These are phyloP conservation scores for Fusarium subtropicale DNA, from an alignment of 2,329 filamentous ascomycete species.

Conservation along the genomic window DNA sequence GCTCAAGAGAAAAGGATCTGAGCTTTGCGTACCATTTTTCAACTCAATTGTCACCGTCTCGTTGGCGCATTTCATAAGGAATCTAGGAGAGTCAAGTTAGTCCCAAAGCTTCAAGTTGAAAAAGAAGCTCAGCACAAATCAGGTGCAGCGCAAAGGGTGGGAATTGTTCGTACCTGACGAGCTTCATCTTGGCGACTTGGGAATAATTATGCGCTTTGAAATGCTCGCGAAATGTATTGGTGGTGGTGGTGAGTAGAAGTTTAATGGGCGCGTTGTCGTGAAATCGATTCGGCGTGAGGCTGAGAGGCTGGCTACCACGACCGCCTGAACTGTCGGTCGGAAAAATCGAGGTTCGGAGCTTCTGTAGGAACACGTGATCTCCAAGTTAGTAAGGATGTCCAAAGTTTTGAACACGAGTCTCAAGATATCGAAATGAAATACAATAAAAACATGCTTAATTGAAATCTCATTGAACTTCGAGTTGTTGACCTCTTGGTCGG, in stretches of 20 bases:
- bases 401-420: neutral
- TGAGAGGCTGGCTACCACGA: conserved; percentile 45
- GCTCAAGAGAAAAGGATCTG: neutral
- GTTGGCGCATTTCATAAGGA: conserved; percentile 99
- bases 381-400: neutral
- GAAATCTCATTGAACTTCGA: neutral
- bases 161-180: conserved; percentile 80
- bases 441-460: neutral
- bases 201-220: conserved; percentile 16
- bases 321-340: conserved; percentile 49
- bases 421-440: neutral
- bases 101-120: conserved; percentile 34
- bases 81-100: conserved; percentile 67
- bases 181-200: conserved; percentile 79
- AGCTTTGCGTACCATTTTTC: conserved; percentile 82
- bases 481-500: neutral
- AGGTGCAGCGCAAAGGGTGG: conserved; percentile 20
- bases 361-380: conserved; percentile 39
- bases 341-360: conserved; percentile 49
- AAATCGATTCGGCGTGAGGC: conserved; percentile 45
- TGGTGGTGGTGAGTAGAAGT: conserved; percentile 22
- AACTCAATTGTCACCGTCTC: conserved; percentile 98
- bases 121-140: conserved; percentile 39
- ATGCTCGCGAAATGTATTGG: conserved; percentile 2
- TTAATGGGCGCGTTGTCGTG: conserved; percentile 38